phyloP scores from a whole-genome alignment of 1,139 yeast genomes.

The Candida frijolesensis region DNA sequence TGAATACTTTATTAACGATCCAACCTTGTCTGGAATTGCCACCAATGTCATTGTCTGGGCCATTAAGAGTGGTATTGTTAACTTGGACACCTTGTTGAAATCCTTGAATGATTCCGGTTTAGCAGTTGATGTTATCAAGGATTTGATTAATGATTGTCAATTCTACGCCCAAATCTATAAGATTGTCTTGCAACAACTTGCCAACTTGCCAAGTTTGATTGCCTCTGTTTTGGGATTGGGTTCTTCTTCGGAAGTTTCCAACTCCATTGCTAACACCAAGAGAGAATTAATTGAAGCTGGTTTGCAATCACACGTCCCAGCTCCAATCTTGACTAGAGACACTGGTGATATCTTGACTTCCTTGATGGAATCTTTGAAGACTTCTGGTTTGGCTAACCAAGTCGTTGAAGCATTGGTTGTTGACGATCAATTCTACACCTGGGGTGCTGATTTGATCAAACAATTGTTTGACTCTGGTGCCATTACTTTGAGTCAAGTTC shows the following conservation, averaged over 20 bases:
- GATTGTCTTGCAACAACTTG: conserved; percentile 34
- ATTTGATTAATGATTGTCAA: conserved; percentile 42
- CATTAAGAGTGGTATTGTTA: conserved; percentile 37
- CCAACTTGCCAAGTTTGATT: conserved; percentile 33
- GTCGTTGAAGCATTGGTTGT: conserved; percentile 44
- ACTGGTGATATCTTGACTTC: conserved; percentile 29
- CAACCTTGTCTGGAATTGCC: conserved; percentile 33
- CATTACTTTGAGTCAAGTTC: conserved; percentile 29
- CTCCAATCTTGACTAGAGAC: conserved; percentile 17
- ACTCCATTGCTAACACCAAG: conserved; percentile 10
- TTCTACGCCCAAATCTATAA: conserved; percentile 45
- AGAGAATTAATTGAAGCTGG: conserved; percentile 15
- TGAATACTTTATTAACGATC: conserved; percentile 35
- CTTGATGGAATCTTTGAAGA: conserved; percentile 48
- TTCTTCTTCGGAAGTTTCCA: conserved; percentile 6
- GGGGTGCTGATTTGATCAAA: conserved; percentile 43
- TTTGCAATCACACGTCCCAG: conserved; percentile 9
- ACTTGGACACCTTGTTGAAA: conserved; percentile 41
- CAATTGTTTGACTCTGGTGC: conserved; percentile 35
- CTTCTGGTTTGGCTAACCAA: conserved; percentile 46
- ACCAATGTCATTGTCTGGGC: conserved; percentile 30
- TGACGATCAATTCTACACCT: conserved; percentile 41
- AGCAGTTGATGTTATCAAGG: conserved; percentile 40
- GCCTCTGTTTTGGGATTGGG: conserved; percentile 25
- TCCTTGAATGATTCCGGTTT: conserved; percentile 49